phyloP scores from a whole-genome alignment of 345 rosid species.

The Rhodamnia rubescens region DNA sequence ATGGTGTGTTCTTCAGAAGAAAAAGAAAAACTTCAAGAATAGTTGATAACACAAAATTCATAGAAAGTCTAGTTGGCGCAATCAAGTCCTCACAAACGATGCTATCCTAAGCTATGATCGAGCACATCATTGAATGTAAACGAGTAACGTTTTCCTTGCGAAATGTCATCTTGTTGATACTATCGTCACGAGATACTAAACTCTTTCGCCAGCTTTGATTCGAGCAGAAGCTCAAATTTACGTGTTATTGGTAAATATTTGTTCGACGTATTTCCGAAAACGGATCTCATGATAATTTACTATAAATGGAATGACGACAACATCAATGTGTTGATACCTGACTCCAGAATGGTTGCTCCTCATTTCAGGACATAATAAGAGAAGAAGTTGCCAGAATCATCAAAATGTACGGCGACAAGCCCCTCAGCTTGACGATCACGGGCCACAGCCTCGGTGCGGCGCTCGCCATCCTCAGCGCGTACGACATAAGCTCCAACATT shows the following conservation, averaged over 20 bases:
- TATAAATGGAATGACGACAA: background rate
- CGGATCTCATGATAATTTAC: background rate
- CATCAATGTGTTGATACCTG: background rate
- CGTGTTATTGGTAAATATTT: background rate
- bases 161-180: background rate
- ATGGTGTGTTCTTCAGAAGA: background rate
- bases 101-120: background rate
- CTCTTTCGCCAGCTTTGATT: background rate
- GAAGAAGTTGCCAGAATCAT: constrained; percentile 4
- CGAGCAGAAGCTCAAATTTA: background rate
- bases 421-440: constrained; percentile 71
- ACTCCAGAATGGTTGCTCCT: background rate
- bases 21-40: background rate
- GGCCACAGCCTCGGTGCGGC: constrained; percentile 97
- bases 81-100: background rate
- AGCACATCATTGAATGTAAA: background rate
- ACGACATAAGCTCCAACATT: constrained; percentile 39
- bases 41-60: background rate
- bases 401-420: constrained; percentile 30
- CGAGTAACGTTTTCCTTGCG: background rate
- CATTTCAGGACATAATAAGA: background rate
- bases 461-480: constrained; percentile 64
- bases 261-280: background rate
- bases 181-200: background rate
- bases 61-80: background rate